Base-by-base conservation (phyloP, 306 rosid species). In the Casuarina glauca region DNA sequence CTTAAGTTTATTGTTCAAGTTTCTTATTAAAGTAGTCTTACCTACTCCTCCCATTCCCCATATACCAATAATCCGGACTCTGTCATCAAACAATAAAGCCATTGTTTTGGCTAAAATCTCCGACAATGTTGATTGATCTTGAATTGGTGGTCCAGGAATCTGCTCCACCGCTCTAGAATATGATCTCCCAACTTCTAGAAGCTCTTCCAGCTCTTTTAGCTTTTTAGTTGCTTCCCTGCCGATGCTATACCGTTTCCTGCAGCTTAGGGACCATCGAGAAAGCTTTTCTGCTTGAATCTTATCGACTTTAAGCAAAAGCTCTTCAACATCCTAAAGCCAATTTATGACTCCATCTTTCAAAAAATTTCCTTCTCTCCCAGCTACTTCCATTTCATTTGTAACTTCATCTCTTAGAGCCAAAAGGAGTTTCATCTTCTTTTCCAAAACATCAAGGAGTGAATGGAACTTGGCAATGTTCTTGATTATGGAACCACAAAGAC, bases 1-100 rank as follows among this genome's bases (percentile, higher is more conserved):
- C 48, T 44, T 44, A 9, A 44, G 48, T 2, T 44, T 44, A 44
- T 44, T 44, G 48, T 44, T 44, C 10, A 44, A 44, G 48, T 4
- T 44, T 44, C 48, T 44, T 2, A 44, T 9, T 9, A 44, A 44
- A 5, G 48, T 44, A 6, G 48, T 44, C 48, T 78, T 78, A 3
- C 82, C 82, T 1, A 61, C 73, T 38, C 82, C 76, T 9, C 72
- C 72, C 72, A 78, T 48, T 5, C 81, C 76, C 76, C 81, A 78
- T 16, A 71, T 75, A 13, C 82, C 82, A 16, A 78, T 78, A 35
- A 72, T 72, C 4, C 2, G 64, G 2, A 48, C n/a, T 19, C 3
- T 49, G 0, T 61, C 52, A 15, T 72, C 72, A 12, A 2, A 16
- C 77, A 78, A 41, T 9, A 44, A 44, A 44, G 48, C 10, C 48